Conservation (phyloP, 345 rosid genomes). For the Melastoma malabathricum region DNA sequence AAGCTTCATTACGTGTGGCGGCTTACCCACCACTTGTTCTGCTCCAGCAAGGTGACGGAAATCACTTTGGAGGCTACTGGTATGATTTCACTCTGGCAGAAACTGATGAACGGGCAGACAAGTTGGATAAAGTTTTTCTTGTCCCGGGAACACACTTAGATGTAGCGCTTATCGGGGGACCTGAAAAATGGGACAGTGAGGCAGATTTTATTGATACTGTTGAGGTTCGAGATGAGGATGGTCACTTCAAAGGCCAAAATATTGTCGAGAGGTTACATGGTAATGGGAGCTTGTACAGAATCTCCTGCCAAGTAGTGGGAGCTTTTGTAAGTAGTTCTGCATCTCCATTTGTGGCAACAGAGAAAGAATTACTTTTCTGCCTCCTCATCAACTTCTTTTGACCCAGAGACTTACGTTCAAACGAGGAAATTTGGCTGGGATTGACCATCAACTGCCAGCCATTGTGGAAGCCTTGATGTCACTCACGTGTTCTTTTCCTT, state of each 20-base stretch:
- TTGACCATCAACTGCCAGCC: slow-evolving; percentile 66
- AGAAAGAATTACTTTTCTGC: background rate
- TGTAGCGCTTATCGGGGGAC: slow-evolving; percentile 69
- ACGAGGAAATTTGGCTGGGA: slow-evolving; percentile 77
- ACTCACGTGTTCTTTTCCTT: slow-evolving; percentile 59
- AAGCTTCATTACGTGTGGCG: slow-evolving; percentile 63
- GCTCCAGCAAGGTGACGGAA: slow-evolving; percentile 63
- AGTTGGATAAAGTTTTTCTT: slow-evolving; percentile 47
- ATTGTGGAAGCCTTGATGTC: slow-evolving; percentile 46
- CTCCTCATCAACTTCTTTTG: slow-evolving; percentile 18
- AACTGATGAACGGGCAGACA: slow-evolving; percentile 29
- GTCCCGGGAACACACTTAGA: slow-evolving; percentile 75
- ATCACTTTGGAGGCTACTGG: slow-evolving; percentile 82
- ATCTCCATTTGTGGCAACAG: slow-evolving; percentile 1
- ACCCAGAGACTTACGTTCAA: slow-evolving; percentile 48
- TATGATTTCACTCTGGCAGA: slow-evolving; percentile 31
- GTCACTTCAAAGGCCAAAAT: slow-evolving; percentile 25
- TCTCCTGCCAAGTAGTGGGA: slow-evolving; percentile 52
- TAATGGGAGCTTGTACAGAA: slow-evolving; percentile 34
- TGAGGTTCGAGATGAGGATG: slow-evolving; percentile 30
- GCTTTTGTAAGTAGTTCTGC: slow-evolving; percentile 42
- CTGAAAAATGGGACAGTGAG: slow-evolving; percentile 61
- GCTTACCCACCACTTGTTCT: slow-evolving; percentile 61
- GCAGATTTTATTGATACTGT: slow-evolving; percentile 46
- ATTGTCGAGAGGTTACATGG: slow-evolving; percentile 27